A percentile compares a stretch with the other conserved stretches of the same genome.
Conservation (phyloP, 352 stramenopile genomes). For the Pythium vanterpoolii region DNA sequence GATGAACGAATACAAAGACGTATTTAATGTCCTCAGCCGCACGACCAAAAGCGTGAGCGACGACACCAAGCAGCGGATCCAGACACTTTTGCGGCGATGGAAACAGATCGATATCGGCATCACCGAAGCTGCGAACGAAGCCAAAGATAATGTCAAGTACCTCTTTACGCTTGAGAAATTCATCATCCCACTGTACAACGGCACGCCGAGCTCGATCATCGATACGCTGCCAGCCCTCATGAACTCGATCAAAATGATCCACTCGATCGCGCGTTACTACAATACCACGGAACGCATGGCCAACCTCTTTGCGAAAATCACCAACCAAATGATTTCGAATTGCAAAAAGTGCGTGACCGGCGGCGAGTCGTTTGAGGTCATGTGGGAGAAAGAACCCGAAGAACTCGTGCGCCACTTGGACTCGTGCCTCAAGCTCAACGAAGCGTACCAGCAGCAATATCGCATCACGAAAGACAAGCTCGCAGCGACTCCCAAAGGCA, state of each 20-base stretch:
- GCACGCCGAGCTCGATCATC: conserved; percentile 96
- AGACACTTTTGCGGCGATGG: conserved; percentile 93
- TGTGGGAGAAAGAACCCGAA: conserved; percentile 95
- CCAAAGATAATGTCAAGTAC: conserved; percentile 99
- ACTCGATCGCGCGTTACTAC: conserved; percentile 98
- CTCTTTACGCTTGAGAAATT: conserved; percentile 98
- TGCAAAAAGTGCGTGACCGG: conserved; percentile 95
- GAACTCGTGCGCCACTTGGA: conserved; percentile 94
- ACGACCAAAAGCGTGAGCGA: conserved; percentile 85
- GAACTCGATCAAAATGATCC: conserved; percentile 99
- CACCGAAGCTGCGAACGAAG: conserved; percentile 97
- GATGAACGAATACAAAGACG: conserved; percentile 94
- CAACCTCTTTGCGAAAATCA: conserved; percentile 97
- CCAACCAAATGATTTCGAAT: conserved; percentile 98
- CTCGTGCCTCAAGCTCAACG: conserved; percentile 96
- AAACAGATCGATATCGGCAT: conserved; percentile 99
- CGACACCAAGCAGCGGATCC: conserved; percentile 91
- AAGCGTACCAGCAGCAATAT: conserved; percentile 98
- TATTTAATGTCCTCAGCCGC: conserved; percentile 90
- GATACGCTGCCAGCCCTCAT: conserved; percentile 97
- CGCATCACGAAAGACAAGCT: conserved; percentile 97
- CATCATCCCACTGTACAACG: conserved; percentile 86
- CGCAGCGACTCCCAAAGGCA: conserved; percentile 93
- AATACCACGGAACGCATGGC: conserved; percentile 98
- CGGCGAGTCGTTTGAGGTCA: conserved; percentile 82